phyloP scores from a whole-genome alignment of 805 yeast genomes.

The Ogataea henricii region DNA sequence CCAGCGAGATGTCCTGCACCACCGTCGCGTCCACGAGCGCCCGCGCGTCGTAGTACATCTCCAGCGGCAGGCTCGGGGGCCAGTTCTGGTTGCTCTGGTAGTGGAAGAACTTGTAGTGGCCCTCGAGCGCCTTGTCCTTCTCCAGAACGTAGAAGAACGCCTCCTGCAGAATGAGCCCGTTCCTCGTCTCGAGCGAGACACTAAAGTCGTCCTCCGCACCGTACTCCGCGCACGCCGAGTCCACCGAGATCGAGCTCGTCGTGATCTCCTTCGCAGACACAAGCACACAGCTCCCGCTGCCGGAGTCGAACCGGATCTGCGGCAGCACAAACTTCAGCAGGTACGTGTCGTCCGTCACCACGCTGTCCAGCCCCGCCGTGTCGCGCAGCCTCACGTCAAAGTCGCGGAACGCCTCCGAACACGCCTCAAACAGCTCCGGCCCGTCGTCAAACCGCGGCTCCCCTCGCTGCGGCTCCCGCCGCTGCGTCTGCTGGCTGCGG shows the following conservation, averaged over 20 bases:
- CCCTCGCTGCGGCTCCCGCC: no score
- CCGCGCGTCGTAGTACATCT: conserved; percentile 55
- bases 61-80: conserved; percentile 72
- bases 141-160: conserved; percentile 55
- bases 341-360: conserved; percentile 36
- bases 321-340: conserved; percentile 76
- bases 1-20: conserved; percentile 55
- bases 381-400: conserved; percentile 57
- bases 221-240: conserved; percentile 42
- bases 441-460: not conserved
- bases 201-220: conserved; percentile 43
- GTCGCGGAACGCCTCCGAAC: conserved; percentile 36
- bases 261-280: conserved; percentile 62
- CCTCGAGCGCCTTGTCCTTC: conserved; percentile 36
- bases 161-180: conserved; percentile 57
- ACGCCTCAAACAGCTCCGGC: conserved; percentile 21
- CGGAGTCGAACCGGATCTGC: conserved; percentile 64
- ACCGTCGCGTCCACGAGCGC: conserved; percentile 46
- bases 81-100: conserved; percentile 41
- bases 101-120: conserved; percentile 35
- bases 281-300: conserved; percentile 49
- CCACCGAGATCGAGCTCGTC: conserved; percentile 48
- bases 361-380: conserved; percentile 19
- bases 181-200: conserved; percentile 54
- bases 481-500: conserved; percentile 15